Evolutionary conservation across 371 early-diverging fungal genomes (phyloP).

Genomic region (Apophysomyces trapeziformis): DNA sequence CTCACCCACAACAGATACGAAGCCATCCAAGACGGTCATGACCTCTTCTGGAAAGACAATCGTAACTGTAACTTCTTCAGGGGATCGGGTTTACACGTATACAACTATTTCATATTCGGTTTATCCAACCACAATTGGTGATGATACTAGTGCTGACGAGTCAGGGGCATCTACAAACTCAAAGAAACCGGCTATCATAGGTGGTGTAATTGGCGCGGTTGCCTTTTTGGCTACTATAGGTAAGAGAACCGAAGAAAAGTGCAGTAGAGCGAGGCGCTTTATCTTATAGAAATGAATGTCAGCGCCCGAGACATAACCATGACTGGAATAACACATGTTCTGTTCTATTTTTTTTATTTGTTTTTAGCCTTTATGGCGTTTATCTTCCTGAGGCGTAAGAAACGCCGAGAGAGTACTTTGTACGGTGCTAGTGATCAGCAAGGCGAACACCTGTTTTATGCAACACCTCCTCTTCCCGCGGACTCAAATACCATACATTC

Average conservation of each 20-base stretch:
- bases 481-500: background rate
- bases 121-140: background rate
- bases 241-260: background rate
- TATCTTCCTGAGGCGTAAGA: background rate
- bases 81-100: background rate
- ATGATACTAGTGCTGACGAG: background rate
- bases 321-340: no score
- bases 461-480: constrained; percentile 6
- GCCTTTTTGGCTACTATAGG: background rate
- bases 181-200: background rate
- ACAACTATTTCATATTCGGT: background rate
- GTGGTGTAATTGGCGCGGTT: constrained; percentile 1
- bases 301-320: background rate
- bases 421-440: constrained; percentile 6
- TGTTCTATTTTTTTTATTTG: no score
- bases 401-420: constrained; percentile 7
- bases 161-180: constrained; percentile 4
- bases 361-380: constrained; percentile 3
- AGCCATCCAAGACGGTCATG: background rate
- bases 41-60: constrained; percentile 3
- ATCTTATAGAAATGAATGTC: background rate
- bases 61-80: constrained; percentile 1
- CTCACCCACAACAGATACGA: background rate
- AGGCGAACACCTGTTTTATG: constrained; percentile 9
- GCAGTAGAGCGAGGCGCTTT: background rate